A percentile compares a stretch with the other conserved stretches of the same genome.
phyloP scores from a whole-genome alignment of 140 eudicot species.

The Oenanthe javanica region DNA sequence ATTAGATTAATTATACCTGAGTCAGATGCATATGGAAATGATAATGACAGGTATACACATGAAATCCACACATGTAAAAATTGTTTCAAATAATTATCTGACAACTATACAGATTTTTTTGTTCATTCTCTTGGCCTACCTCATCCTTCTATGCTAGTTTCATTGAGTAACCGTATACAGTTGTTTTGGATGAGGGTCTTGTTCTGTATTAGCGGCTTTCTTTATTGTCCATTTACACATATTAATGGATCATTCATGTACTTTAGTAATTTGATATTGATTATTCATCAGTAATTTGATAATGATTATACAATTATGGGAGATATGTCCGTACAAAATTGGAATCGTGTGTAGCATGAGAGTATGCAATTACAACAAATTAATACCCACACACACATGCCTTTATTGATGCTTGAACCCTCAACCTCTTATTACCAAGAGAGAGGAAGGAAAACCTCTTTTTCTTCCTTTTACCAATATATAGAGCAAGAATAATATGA shows the following conservation, averaged over 20 bases:
- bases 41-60: slow-evolving; percentile 37
- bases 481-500: background rate
- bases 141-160: background rate
- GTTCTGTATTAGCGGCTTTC: background rate
- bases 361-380: background rate
- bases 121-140: slow-evolving; percentile 11
- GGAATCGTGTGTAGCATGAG: background rate
- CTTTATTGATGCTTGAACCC: background rate
- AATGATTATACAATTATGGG: background rate
- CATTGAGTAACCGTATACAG: background rate
- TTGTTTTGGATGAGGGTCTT: background rate
- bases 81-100: slow-evolving; percentile 10
- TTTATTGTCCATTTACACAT: background rate
- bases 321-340: background rate
- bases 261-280: background rate
- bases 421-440: background rate
- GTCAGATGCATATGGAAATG: slow-evolving; percentile 7
- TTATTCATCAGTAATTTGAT: background rate
- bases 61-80: slow-evolving; percentile 17
- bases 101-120: slow-evolving; percentile 28
- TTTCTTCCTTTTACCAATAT: background rate
- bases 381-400: background rate
- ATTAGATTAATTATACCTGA: background rate
- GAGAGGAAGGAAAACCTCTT: background rate
- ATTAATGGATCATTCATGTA: background rate